These are phyloP conservation scores for Fragosphaeria purpurea DNA, from an alignment of 2,329 filamentous ascomycete genomes.

Conservation along the genomic window DNA sequence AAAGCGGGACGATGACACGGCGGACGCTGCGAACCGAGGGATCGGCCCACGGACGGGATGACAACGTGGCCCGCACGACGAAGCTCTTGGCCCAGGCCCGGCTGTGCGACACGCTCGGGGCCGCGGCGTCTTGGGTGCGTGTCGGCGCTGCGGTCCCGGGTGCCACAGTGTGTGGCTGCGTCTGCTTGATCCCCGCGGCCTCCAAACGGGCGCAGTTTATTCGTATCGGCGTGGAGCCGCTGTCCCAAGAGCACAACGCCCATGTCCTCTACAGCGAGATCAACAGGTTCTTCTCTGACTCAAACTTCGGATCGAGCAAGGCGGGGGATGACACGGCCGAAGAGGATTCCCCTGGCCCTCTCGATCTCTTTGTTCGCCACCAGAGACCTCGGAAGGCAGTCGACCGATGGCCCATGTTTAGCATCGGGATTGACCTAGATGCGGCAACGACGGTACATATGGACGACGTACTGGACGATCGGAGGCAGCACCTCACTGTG, in stretches of 20 bases:
- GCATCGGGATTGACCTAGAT: slow-evolving; percentile 51
- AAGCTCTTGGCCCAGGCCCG: slow-evolving; percentile 56
- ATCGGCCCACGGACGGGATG: slow-evolving; percentile 7
- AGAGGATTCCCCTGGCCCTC: background rate
- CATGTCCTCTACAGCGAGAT: slow-evolving; percentile 67
- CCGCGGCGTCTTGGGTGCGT: slow-evolving; percentile 52
- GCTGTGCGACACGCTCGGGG: slow-evolving; percentile 43
- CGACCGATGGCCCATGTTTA: slow-evolving; percentile 85
- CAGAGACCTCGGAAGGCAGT: slow-evolving; percentile 51
- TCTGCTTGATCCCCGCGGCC: slow-evolving; percentile 61
- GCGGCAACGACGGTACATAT: slow-evolving; percentile 16
- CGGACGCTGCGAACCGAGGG: slow-evolving; percentile 11
- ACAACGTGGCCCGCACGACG: slow-evolving; percentile 25
- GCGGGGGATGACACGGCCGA: slow-evolving; percentile 29
- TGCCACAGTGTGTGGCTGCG: slow-evolving; percentile 56
- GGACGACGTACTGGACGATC: slow-evolving; percentile 35
- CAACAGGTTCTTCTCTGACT: slow-evolving; percentile 66
- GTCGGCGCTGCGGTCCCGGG: slow-evolving; percentile 55
- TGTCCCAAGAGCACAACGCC: slow-evolving; percentile 43
- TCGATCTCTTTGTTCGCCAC: slow-evolving; percentile 29
- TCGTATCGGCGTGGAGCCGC: slow-evolving; percentile 61
- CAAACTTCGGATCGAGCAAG: slow-evolving; percentile 56
- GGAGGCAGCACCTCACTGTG: slow-evolving; percentile 38
- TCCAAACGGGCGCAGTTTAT: slow-evolving; percentile 72
- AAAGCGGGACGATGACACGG: slow-evolving; percentile 27